Base-by-base conservation (phyloP, 1,284 basidiomycete species). In the Lentinula novae-zelandiae region DNA sequence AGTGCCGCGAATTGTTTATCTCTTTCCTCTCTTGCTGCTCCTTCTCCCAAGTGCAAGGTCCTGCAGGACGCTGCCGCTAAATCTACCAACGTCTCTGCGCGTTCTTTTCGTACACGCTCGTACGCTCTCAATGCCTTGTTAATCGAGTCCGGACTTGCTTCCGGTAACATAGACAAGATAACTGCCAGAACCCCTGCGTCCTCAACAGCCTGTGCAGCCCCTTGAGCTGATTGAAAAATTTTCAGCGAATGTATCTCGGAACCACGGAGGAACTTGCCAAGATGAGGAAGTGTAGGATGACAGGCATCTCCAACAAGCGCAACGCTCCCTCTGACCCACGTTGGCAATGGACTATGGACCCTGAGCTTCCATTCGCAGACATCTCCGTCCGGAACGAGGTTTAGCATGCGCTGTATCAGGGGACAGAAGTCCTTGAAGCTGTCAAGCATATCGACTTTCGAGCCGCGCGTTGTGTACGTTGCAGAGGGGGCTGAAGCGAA, bases 321-420 rank as follows among this genome's bases (percentile, higher is more conserved):
- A 33, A 67, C 62, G n/a, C 60, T 39, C 2, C 62, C 63, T 5
- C 62, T 57, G 1, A 67, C 63, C 68, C 67, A 69, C 6, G 68
- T 65, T 42, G 51, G 56, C 6, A 69, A 61, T 27, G 67, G 67
- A 22, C 34, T 56, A 48, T 68, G 67, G 33, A 69, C 67, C 6
- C 66, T 62, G 36, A 69, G 53, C 54, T 65, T 67, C 68, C 67
- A 69, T 39, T 69, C 68, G 58, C 68, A 69, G 17, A 69, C 64
- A 36, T 68, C 65, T 22, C 60, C 60, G 39, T 62, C 64, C 3
- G 67, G 57, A 1, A 66, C 66, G 36, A 67, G 58, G 17, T 39
- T 39, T 8, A 69, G 57, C 65, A 69, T 61, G 2, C 67, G 61
- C 56, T 53, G 51, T 1, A 68, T 62, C 10, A 53, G 13, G 2